A percentile compares a stretch with the other conserved stretches of the same genome.
phyloP scores from a whole-genome alignment of 352 stramenopile genomes.

The Phytophthora cactorum region DNA sequence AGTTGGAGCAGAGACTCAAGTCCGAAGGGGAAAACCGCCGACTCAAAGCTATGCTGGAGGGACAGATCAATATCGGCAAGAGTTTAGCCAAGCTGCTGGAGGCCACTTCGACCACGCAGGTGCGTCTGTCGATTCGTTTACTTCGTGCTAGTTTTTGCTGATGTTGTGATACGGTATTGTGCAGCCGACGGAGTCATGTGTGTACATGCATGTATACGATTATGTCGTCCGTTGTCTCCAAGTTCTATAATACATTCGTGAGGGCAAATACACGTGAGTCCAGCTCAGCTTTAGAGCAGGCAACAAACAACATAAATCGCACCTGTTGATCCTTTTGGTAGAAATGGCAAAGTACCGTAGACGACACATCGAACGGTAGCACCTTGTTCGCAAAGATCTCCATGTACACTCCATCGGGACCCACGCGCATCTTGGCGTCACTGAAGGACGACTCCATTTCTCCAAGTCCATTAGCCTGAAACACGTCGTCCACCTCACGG shows the following conservation, averaged over 20 bases:
- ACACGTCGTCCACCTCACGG: constrained; percentile 44
- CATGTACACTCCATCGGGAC: constrained; percentile 41
- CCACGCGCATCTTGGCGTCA: constrained; percentile 48
- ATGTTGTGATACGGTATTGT: neutral
- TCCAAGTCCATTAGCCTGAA: constrained; percentile 38
- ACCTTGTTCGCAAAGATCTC: constrained; percentile 61
- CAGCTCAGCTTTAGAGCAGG: no score
- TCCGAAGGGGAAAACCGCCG: constrained; percentile 62
- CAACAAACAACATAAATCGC: neutral
- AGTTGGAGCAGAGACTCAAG: constrained; percentile 50
- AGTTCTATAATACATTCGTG: constrained; percentile 9
- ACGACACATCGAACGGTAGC: constrained; percentile 43
- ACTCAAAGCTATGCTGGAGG: constrained; percentile 58
- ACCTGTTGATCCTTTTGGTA: constrained; percentile 51
- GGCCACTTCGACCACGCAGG: constrained; percentile 33
- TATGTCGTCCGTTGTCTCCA: constrained; percentile 51
- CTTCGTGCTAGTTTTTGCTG: neutral
- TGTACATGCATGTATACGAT: constrained; percentile 36
- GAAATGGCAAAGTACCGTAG: constrained; percentile 50
- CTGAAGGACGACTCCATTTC: constrained; percentile 39
- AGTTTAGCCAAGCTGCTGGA: constrained; percentile 55
- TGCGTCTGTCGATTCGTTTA: neutral
- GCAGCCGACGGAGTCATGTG: constrained; percentile 41
- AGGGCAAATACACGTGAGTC: neutral
- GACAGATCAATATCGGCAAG: constrained; percentile 67